Conservation (phyloP, 805 yeast genomes). For the Jamesozyma spencerorum region DNA sequence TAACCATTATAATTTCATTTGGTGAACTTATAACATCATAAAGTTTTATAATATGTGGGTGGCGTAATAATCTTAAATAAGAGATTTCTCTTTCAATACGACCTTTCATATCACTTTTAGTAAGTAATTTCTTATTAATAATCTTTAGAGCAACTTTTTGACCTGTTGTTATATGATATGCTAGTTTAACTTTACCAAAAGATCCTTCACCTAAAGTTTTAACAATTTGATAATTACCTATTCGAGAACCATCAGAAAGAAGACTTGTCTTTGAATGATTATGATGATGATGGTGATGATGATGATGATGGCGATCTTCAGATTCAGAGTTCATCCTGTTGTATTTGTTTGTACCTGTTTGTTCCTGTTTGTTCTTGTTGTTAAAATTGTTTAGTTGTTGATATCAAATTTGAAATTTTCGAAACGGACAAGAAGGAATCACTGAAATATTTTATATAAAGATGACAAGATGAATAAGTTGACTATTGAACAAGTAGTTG, state of each 20-base stretch:
- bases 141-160: slow-evolving; percentile 89
- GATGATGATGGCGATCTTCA: slow-evolving; percentile 12
- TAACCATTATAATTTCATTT: slow-evolving; percentile 94
- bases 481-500: too few relatives aligned
- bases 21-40: slow-evolving; percentile 92
- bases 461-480: too few relatives aligned
- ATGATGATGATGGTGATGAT: slow-evolving; percentile 13
- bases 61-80: slow-evolving; percentile 76
- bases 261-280: slow-evolving; percentile 1
- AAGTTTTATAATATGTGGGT: slow-evolving; percentile 91
- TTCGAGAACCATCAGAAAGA: slow-evolving; percentile 37
- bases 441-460: too few relatives aligned
- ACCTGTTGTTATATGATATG: slow-evolving; percentile 82
- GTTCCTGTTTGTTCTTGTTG: background rate
- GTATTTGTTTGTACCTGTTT: background rate
- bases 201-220: slow-evolving; percentile 94
- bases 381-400: too few relatives aligned
- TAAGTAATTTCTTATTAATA: slow-evolving; percentile 83
- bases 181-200: slow-evolving; percentile 89
- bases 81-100: slow-evolving; percentile 91
- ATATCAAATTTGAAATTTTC: too few relatives aligned
- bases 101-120: slow-evolving; percentile 95
- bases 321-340: background rate
- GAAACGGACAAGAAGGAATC: too few relatives aligned
- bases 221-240: slow-evolving; percentile 88